These are phyloP conservation scores for Thelonectria rubi DNA, from an alignment of 2,329 filamentous ascomycete genomes.

Conservation along the genomic window DNA sequence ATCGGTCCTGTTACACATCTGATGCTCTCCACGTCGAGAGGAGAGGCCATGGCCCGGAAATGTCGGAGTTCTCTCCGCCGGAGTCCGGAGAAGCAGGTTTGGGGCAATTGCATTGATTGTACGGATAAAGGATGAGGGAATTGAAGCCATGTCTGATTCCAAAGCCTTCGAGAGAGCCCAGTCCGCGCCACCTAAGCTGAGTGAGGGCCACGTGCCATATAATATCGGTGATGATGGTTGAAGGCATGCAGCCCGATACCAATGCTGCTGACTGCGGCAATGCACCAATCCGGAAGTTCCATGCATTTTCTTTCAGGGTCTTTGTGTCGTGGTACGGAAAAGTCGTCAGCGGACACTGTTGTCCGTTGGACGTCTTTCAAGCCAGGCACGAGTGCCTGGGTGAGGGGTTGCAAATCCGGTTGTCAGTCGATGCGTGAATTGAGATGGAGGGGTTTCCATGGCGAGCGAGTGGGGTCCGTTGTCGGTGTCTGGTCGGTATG, in stretches of 20 bases:
- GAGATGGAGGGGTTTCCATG: background rate
- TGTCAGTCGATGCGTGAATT: background rate
- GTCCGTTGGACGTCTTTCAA: background rate
- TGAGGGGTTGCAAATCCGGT: slow-evolving; percentile 8
- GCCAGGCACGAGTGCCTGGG: background rate
- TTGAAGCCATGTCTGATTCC: background rate
- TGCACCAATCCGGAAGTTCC: slow-evolving; percentile 4
- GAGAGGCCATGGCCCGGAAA: slow-evolving; percentile 1
- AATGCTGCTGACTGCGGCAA: background rate
- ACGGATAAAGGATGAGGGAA: background rate
- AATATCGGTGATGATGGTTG: slow-evolving; percentile 1
- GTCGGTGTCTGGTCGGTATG: slow-evolving; percentile 20
- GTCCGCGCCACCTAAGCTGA: slow-evolving; percentile 1
- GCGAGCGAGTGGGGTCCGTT: slow-evolving; percentile 20
- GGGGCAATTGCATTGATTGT: background rate
- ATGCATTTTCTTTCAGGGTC: background rate
- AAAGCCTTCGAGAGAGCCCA: background rate
- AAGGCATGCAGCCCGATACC: background rate
- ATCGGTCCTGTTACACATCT: background rate
- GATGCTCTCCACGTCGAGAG: background rate
- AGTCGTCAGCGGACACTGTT: background rate
- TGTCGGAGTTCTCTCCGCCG: slow-evolving; percentile 17
- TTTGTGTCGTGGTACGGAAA: background rate
- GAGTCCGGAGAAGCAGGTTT: slow-evolving; percentile 5
- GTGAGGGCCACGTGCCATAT: slow-evolving; percentile 7